Base-by-base conservation (phyloP, 2,329 filamentous ascomycete species). In the Pseudophaeomoniella oleicola region DNA sequence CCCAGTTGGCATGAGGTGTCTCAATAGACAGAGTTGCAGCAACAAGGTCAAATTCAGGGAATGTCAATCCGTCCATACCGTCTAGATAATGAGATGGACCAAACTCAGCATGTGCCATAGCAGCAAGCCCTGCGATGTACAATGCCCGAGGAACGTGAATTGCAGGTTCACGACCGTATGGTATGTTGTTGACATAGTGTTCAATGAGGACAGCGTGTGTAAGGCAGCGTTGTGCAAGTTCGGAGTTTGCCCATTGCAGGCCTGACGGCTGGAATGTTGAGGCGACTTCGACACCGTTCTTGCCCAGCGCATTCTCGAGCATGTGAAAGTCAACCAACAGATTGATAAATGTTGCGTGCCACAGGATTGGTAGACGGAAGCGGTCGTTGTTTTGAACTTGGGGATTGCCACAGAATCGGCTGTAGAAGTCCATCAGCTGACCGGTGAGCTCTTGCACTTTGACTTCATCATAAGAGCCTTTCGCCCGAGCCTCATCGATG, bases 291-390 rank as follows among this genome's bases (percentile, higher is more conserved):
- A 22, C 22, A 15, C 41, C 37, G 10, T 39, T 32, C 14, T 40
- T 31, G 11, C 44, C 44, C 19, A 44, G 32, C 2, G 42, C 44
- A 2, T 37, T 32, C 34, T 46, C 44, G 19, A 46, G 42, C 16
- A 27, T 19, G 13, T 39, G 17, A 27, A 44, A 41, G 30, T 46
- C 41, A 14, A 39, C 41, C 15, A 45, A 34, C 3, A 46, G 37
- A 5, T 34, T 35, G 37, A 46, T 44, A 32, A 45, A 46, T 19
- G 40, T 39, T n/a, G 30, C 33, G 33, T 46, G 44, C 30, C 42
- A 46, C 12, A 46, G 42, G 12, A 43, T 30, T 36, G 41, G 41
- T 5, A 45, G 42, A 27, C 34, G 44, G 9, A 44, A 36, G 3
- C 12, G 13, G 18, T 43, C 41, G 13, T 6, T 27, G 22, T 27